phyloP scores from a whole-genome alignment of 805 yeast genomes.

The Myxozyma vanderwaltii region DNA sequence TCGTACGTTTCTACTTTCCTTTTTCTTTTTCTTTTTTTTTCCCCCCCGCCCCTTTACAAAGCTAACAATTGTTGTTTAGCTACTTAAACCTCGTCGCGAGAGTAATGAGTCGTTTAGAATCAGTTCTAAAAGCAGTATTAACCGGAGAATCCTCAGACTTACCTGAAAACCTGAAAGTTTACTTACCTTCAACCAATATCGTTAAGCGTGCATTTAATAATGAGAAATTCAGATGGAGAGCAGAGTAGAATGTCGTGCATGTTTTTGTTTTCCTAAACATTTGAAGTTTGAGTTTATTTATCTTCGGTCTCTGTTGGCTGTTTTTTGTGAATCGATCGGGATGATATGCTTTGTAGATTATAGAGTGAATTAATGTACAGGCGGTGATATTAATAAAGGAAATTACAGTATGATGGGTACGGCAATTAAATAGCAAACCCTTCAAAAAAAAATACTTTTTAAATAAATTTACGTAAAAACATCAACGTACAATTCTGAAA shows the following conservation, averaged over 20 bases:
- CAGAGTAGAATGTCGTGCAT: neutral
- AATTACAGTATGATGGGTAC: too few species aligned
- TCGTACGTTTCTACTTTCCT: conserved; percentile 3
- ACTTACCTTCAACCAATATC: conserved; percentile 21
- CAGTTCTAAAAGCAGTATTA: conserved; percentile 66
- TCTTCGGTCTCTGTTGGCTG: neutral
- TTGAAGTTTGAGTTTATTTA: neutral
- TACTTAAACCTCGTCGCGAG: conserved; percentile 51
- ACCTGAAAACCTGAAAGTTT: conserved; percentile 31
- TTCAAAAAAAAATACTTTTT: too few species aligned
- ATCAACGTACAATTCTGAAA: too few species aligned
- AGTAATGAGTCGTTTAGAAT: conserved; percentile 53
- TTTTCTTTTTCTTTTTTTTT: conserved; percentile 7
- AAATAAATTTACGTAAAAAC: too few species aligned
- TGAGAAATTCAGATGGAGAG: conserved; percentile 29
- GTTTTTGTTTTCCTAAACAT: neutral
- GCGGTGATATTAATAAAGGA: too few species aligned
- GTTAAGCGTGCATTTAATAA: conserved; percentile 20
- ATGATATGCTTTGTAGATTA: too few species aligned
- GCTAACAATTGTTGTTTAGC: conserved; percentile 33
- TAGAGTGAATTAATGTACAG: too few species aligned
- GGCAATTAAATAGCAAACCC: too few species aligned
- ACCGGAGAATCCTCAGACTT: conserved; percentile 50
- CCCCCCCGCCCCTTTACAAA: neutral
- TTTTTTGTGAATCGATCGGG: too few species aligned